phyloP scores from a whole-genome alignment of 805 yeast genomes.

The Zygosaccharomyces rouxii region DNA sequence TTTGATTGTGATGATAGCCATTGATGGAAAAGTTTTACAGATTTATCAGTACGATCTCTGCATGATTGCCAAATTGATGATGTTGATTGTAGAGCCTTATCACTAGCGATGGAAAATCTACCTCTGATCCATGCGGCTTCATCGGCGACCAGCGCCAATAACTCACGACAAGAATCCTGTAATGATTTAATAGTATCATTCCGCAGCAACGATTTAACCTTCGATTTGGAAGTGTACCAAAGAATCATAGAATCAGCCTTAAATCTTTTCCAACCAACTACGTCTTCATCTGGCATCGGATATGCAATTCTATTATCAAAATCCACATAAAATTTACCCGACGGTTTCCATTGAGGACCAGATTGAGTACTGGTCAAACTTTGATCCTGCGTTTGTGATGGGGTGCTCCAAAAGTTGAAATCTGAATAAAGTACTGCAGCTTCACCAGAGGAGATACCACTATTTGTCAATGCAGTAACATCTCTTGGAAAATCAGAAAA shows the following conservation, averaged over 20 bases:
- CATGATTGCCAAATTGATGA: neutral
- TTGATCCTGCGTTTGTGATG: neutral
- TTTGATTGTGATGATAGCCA: neutral
- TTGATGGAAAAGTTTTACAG: neutral
- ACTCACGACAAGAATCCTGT: neutral
- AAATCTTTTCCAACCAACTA: slow-evolving; percentile 12
- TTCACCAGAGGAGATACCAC: neutral
- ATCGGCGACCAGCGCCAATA: slow-evolving; percentile 6
- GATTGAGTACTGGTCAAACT: neutral
- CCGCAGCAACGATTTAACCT: slow-evolving; percentile 1
- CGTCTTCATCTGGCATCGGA: slow-evolving; percentile 15
- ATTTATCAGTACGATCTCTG: neutral
- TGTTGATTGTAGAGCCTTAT: neutral
- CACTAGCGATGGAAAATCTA: neutral
- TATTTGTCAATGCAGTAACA: neutral
- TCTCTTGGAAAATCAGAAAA: slow-evolving; percentile 1
- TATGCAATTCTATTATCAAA: slow-evolving; percentile 23
- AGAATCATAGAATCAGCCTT: slow-evolving; percentile 12
- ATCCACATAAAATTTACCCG: slow-evolving; percentile 25
- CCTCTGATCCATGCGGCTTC: neutral
- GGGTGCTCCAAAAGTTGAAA: slow-evolving; percentile 6
- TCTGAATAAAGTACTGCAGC: slow-evolving; percentile 11
- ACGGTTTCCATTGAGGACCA: slow-evolving; percentile 14
- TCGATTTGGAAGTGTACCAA: slow-evolving; percentile 16
- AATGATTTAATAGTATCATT: slow-evolving; percentile 1